A percentile compares a stretch with the other conserved stretches of the same genome.
These are phyloP conservation scores for Trichophyton equinum DNA, from an alignment of 2,329 filamentous ascomycete species.

Conservation along the genomic window DNA sequence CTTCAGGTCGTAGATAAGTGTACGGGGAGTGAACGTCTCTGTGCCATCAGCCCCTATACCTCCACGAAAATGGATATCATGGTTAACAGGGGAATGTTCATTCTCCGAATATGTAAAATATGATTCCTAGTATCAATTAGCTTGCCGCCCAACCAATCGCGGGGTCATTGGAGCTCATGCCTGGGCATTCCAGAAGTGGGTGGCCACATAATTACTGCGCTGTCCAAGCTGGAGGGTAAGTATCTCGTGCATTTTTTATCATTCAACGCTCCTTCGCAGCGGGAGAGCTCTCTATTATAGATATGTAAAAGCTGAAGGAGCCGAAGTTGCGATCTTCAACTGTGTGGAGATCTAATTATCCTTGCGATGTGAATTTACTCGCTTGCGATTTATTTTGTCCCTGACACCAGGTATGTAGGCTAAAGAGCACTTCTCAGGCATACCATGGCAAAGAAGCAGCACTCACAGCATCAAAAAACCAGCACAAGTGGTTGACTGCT, in stretches of 20 bases:
- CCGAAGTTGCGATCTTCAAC: not conserved
- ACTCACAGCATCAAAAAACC: no score
- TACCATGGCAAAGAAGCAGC: no score
- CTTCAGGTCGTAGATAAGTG: constrained; percentile 89
- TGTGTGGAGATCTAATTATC: not conserved
- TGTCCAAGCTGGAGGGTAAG: constrained; percentile 88
- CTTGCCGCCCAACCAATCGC: not conserved
- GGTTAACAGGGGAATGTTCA: constrained; percentile 56
- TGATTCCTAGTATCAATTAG: constrained; percentile 54
- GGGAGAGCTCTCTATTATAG: not conserved
- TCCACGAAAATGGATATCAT: constrained; percentile 78
- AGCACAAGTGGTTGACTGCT: no score
- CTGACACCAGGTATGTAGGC: no score
- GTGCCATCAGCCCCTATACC: constrained; percentile 70
- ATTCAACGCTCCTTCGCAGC: not conserved
- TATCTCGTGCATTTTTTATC: constrained; percentile 69
- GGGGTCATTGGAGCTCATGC: constrained; percentile 30
- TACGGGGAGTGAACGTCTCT: constrained; percentile 85
- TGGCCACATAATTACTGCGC: constrained; percentile 81
- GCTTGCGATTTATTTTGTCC: not conserved
- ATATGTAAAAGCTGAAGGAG: not conserved
- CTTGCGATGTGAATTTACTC: not conserved
- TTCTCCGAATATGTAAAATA: constrained; percentile 80
- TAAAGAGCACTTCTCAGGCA: no score
- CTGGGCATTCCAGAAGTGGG: constrained; percentile 96